Evolutionary conservation across 352 stramenopile species (phyloP), one percentile per base, ranked within the genome.

Genomic region (Globisporangium megalacanthum): DNA sequence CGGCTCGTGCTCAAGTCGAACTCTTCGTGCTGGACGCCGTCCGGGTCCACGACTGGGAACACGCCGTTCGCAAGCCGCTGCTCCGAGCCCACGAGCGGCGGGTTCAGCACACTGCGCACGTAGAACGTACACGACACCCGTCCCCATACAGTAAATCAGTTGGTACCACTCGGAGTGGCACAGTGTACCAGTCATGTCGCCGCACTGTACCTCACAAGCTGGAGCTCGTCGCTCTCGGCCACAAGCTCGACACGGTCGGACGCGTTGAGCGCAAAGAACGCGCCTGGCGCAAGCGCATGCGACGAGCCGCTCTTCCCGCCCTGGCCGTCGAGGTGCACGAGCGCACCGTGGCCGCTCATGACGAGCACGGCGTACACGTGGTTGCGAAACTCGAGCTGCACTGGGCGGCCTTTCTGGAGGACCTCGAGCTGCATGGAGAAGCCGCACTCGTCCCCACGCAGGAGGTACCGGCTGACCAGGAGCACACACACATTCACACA

Each of bases 391-490:
- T 79, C 71, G 19, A 92, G 72, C 15, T 67, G 72, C 58, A 86
- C 75, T 7, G 69, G 54, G 5, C 47, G 14, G 35, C 72, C 73
- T 53, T 88, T 86, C 53, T 75, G 72, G 15, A 92, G 67, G 29
- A 89, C 61, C 42, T 89, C 82, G 25, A 87, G 82, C 66, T 92
- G 82, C 61, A 92, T 39, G 14, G 82, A 92, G 64, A 92, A 92
- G 37, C 82, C 82, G 46, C 67, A 83, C 45, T 76, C 82, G 53
- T 92, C 79, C n/a, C 65, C 68, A 37, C 79, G 82, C 52, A 92
- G 69, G 6, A 92, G 49, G 58, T 88, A 85, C 49, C 81, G 81
- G 19, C 80, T 90, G 33, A 17, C 33, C 19, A 10, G 49, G 17
- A 29, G 35, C 51, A 56, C 36, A 3, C 36, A 3, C 25, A 29